These are phyloP conservation scores for Termitomyces eurrhizus DNA, from an alignment of 768 basidiomycete genomes.

Conservation along the genomic window DNA sequence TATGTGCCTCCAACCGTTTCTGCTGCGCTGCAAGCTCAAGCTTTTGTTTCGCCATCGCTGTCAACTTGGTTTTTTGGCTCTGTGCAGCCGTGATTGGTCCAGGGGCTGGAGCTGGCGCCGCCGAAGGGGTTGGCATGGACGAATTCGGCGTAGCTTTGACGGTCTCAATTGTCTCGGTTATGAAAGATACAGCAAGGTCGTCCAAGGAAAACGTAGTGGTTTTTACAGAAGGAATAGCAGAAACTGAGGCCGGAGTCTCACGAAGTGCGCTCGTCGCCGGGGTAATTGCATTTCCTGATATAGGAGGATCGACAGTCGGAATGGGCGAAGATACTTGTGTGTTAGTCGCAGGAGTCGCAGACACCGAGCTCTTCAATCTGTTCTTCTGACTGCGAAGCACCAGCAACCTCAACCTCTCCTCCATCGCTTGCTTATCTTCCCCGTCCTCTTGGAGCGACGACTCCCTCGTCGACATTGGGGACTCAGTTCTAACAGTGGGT, in stretches of 20 bases:
- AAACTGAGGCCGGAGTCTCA: background rate
- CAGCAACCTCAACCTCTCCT: slow-evolving; percentile 35
- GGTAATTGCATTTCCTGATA: background rate
- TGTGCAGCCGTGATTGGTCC: too few relatives aligned
- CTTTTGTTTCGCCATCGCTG: slow-evolving; percentile 7
- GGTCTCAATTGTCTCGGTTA: slow-evolving; percentile 51
- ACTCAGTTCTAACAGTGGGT: background rate
- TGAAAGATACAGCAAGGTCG: slow-evolving; percentile 54
- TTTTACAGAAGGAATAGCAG: slow-evolving; percentile 12
- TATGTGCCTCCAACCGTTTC: slow-evolving; percentile 44
- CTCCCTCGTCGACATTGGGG: background rate
- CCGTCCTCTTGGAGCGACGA: background rate
- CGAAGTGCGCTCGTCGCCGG: background rate
- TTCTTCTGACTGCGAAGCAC: slow-evolving; percentile 37
- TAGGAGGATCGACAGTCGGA: background rate
- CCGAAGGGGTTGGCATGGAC: background rate
- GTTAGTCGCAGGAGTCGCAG: slow-evolving; percentile 5
- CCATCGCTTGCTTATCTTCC: slow-evolving; percentile 33
- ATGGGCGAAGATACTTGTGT: slow-evolving; percentile 6
- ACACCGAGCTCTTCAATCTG: slow-evolving; percentile 12
- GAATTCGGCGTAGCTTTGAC: slow-evolving; percentile 26
- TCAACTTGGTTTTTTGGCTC: background rate
- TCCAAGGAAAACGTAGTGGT: slow-evolving; percentile 34
- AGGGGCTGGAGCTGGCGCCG: background rate
- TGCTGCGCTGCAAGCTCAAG: slow-evolving; percentile 44